Evolutionary conservation across 345 rosid genomes (phyloP), one percentile per base, ranked within the genome.

Genomic region (Noccaea caerulescens): DNA sequence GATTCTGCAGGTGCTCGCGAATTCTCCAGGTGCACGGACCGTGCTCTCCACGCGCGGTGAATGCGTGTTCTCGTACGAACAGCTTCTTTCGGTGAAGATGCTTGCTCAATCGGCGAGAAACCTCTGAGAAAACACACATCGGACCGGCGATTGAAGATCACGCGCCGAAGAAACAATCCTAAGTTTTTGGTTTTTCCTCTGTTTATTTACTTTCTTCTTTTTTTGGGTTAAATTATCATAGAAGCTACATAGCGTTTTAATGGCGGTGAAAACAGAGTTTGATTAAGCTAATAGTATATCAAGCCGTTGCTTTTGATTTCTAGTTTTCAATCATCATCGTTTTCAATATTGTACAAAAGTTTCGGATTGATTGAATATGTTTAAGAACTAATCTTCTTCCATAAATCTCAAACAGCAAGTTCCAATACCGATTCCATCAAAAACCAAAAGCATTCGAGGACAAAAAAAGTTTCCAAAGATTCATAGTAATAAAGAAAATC

Each of bases 31-130:
- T 11, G 84, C 78, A 6, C 87, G 82, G 46, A 73, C 78, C 12
- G 69, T 45, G 63, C 81, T 88, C 41, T 86, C 58, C 76, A 66
- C 80, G 3, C 76, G 67, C 4, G 87, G 82, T 0, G 33, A 69
- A 4, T 88, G 86, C 6, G 77, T 82, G 42, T 79, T 73, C 69
- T 79, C 90, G 0, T 49, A 65, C 36, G 95, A 89, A 76, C 92
- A 87, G 83, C 45, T 87, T 61, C 66, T 81, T 41, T 43, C 72
- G 1, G 71, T 76, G 32, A 71, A 77, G 71, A 55, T 66, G 41
- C 50, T 67, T 60, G n/a, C 71, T 9, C 55, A 53, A 18, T 58
- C 66, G 3, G 3, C 66, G 0, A 69, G 61, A 63, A 69, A 70
- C 54, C 27, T 69, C 60, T 76, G 60, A 63, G 51, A 18, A 12